Evolutionary conservation across 768 basidiomycete genomes (phyloP).

Genomic region (Termitomyces sp.): DNA sequence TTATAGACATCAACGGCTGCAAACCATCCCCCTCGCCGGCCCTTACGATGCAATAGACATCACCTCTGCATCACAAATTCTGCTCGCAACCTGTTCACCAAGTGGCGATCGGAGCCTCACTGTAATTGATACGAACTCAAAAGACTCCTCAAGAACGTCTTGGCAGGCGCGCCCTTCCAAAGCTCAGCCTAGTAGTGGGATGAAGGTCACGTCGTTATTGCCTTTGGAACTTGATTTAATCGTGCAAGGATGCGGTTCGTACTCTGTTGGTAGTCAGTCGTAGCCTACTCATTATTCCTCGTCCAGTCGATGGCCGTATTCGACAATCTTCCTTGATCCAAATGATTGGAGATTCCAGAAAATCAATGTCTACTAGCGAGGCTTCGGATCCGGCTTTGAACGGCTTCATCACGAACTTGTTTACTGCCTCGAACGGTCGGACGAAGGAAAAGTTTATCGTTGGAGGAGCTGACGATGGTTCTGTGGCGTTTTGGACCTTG

Average conservation of each 20-base stretch:
- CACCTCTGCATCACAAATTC: conserved; percentile 17
- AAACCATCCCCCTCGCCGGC: conserved; percentile 14
- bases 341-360: conserved; percentile 25
- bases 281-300: conserved; percentile 4
- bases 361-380: conserved; percentile 24
- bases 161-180: conserved; percentile 22
- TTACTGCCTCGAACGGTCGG: conserved; percentile 51
- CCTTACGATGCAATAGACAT: conserved; percentile 18
- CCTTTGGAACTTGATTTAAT: conserved; percentile 57
- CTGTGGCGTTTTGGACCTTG: conserved; percentile 68
- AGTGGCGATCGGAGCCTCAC: conserved; percentile 11
- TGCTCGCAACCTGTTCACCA: conserved; percentile 12
- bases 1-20: conserved; percentile 10
- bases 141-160: conserved; percentile 10
- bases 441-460: conserved; percentile 62
- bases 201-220: conserved; percentile 35
- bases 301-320: conserved; percentile 49
- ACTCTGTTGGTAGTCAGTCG: background rate
- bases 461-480: conserved; percentile 78
- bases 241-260: conserved; percentile 63
- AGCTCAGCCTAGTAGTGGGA: background rate
- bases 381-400: conserved; percentile 44
- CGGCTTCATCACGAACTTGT: conserved; percentile 46
- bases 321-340: conserved; percentile 42
- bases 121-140: conserved; percentile 1